A percentile compares a stretch with the other conserved stretches of the same genome.
Conservation (phyloP, 805 yeast genomes). For the Suhomyces pyralidae region DNA sequence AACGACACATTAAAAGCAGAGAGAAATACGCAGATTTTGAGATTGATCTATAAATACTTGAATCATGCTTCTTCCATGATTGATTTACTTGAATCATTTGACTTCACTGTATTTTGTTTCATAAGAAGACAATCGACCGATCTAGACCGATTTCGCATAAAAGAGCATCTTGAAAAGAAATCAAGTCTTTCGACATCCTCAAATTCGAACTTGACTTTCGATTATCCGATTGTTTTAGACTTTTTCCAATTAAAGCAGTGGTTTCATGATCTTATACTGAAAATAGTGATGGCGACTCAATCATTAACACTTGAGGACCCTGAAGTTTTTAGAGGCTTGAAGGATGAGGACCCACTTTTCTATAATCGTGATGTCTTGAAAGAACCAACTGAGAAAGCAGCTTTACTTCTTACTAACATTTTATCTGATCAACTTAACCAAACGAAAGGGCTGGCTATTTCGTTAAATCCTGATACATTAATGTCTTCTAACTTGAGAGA, state of each 20-base stretch:
- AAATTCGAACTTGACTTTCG: conserved; percentile 30
- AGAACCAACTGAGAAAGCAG: conserved; percentile 47
- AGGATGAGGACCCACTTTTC: conserved; percentile 49
- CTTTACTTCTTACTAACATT: conserved; percentile 45
- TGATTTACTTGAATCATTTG: conserved; percentile 58
- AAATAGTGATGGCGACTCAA: conserved; percentile 65
- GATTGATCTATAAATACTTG: conserved; percentile 52
- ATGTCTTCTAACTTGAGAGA: conserved; percentile 38
- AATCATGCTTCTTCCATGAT: conserved; percentile 48
- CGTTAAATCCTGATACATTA: conserved; percentile 37
- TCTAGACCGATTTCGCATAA: conserved; percentile 14
- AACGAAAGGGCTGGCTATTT: conserved; percentile 29
- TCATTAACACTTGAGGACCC: conserved; percentile 70
- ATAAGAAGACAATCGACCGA: conserved; percentile 29
- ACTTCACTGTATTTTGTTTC: conserved; percentile 53
- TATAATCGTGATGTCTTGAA: conserved; percentile 38
- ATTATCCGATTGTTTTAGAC: conserved; percentile 60
- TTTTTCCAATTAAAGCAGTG: conserved; percentile 73
- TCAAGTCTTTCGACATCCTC: conserved; percentile 1
- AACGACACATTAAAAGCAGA: conserved; percentile 33
- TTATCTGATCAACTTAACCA: conserved; percentile 47
- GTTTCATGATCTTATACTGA: conserved; percentile 57
- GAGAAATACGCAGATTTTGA: conserved; percentile 52
- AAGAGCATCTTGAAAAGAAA: conserved; percentile 5
- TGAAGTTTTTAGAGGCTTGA: conserved; percentile 63